phyloP scores from a whole-genome alignment of 306 rosid species.

The Cotoneaster glaucophyllus region DNA sequence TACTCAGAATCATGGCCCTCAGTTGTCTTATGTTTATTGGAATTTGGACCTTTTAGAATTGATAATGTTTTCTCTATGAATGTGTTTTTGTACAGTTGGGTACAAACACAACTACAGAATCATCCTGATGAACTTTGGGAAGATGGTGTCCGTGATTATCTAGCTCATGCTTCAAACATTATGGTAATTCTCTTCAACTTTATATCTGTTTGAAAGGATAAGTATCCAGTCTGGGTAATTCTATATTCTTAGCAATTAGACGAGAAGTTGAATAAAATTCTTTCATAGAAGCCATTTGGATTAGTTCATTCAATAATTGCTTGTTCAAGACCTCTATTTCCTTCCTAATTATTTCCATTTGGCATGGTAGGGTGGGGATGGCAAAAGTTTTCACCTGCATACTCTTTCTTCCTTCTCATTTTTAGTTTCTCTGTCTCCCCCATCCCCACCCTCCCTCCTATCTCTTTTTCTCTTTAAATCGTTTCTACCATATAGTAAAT shows the following conservation, averaged over 20 bases:
- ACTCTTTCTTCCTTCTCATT: background rate
- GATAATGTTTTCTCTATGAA: background rate
- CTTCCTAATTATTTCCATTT: background rate
- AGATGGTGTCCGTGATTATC: slow-evolving; percentile 84
- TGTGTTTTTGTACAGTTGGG: slow-evolving; percentile 65
- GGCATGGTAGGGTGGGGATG: background rate
- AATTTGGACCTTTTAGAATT: background rate
- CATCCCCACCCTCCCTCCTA: background rate
- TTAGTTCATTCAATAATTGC: background rate
- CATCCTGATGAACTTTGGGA: slow-evolving; percentile 99
- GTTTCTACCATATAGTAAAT: background rate
- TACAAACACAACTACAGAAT: slow-evolving; percentile 75
- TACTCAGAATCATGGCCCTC: background rate
- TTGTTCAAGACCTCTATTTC: background rate
- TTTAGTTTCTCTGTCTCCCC: background rate
- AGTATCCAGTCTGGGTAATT: background rate
- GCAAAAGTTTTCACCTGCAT: background rate
- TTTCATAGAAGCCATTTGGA: background rate
- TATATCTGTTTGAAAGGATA: slow-evolving; percentile 3
- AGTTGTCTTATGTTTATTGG: background rate
- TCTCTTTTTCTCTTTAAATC: background rate
- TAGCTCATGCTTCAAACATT: slow-evolving; percentile 73
- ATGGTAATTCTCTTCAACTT: slow-evolving; percentile 47
- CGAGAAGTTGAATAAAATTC: background rate
- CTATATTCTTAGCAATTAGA: background rate